Conservation (phyloP, 257 asterid genomes). For the Przewalskia tangutica region DNA sequence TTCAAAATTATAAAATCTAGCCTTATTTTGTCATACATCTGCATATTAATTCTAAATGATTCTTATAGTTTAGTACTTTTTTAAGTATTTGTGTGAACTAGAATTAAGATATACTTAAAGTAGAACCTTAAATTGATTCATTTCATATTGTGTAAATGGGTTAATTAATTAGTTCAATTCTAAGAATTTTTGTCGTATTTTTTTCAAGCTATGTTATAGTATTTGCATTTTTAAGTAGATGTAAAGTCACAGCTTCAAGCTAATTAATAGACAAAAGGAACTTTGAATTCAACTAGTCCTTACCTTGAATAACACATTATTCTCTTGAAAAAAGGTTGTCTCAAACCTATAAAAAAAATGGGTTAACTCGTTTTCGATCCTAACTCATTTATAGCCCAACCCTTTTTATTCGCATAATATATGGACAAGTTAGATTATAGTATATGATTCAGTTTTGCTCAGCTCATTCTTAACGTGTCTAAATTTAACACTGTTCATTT, state of each 20-base stretch:
- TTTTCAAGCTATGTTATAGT: too few relatives aligned
- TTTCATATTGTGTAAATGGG: too few relatives aligned
- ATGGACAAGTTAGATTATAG: too few relatives aligned
- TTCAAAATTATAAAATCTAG: background rate
- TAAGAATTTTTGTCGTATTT: too few relatives aligned
- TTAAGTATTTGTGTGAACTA: background rate
- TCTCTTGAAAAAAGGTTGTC: too few relatives aligned
- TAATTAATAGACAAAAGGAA: background rate
- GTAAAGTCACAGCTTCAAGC: background rate
- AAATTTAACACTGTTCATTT: background rate
- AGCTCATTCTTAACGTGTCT: background rate
- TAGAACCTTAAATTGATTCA: background rate
- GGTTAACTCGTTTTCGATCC: too few relatives aligned
- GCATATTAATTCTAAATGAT: background rate
- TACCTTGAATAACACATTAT: background rate
- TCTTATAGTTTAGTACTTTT: background rate
- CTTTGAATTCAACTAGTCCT: background rate
- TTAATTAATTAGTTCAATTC: too few relatives aligned
- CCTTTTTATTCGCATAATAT: too few relatives aligned
- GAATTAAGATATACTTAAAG: background rate
- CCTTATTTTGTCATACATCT: background rate
- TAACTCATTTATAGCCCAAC: too few relatives aligned
- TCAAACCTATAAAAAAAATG: too few relatives aligned
- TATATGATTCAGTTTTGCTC: too few relatives aligned
- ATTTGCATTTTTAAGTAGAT: background rate